Base-by-base conservation (phyloP, 768 basidiomycete genomes). In the Steccherinum ochraceum region DNA sequence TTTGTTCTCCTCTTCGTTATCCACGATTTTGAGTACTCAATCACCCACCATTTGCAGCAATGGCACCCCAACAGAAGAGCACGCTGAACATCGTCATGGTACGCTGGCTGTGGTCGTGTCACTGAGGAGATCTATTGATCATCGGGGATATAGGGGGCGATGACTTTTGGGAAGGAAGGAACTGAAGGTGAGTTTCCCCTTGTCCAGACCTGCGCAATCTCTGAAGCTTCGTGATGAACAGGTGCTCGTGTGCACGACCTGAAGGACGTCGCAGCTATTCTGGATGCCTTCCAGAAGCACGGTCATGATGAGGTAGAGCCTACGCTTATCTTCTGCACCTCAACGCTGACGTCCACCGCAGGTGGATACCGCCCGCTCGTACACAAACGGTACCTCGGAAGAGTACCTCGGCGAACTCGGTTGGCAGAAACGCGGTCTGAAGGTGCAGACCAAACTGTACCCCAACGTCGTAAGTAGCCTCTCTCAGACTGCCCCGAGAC, bases 391-490 rank as follows among this genome's bases (percentile, higher is more conserved):
- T 2, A 69, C 70, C 4, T 61, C 56, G 41, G 69, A 70, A 54
- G 59, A 70, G 49, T 62, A 61, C 55, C 70, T 84, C n/a, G 80
- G 77, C 4, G 67, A 77, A 64, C 68, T 76, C 49, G 66, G 72
- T 52, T 76, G 76, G 69, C 67, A 76, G 52, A 63, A 65, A 41
- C 71, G 77, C 27, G 79, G 79, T 0, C 59, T 84, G 21, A 71
- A 72, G 50, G 65, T 84, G 40, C 80, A 82, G 40, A 84, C 81
- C 0, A 86, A 86, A 61, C 72, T 80, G 16, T 74, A 73, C 19
- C 41, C 41, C 21, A 43, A 43, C 18, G 21, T 18, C 5, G 41
- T 43, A 43, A n/a, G 41, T n/a, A 18, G 21, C 41, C 41, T 11
- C 41, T n/a, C 16, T 23, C 11, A n/a, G 35, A 11, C n/a, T n/a